These are phyloP conservation scores for Pseudogymnoascus sp. DNA, from an alignment of 2,329 filamentous ascomycete species.

Conservation along the genomic window DNA sequence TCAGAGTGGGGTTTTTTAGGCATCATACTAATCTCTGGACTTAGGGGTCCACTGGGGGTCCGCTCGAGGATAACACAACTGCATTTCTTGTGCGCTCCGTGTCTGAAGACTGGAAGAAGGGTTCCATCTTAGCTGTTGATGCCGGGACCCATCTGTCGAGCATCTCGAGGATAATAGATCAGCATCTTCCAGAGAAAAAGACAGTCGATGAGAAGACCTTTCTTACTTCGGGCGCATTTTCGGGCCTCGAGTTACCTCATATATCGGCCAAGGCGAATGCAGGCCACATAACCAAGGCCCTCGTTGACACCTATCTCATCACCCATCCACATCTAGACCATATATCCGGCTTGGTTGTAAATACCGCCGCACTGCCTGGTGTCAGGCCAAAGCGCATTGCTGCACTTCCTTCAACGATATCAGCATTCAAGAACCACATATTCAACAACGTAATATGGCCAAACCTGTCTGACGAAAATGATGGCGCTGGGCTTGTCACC, in stretches of 20 bases:
- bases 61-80: constrained; percentile 81
- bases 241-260: constrained; percentile 64
- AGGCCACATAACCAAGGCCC: constrained; percentile 65
- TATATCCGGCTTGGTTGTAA: constrained; percentile 83
- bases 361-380: constrained; percentile 78
- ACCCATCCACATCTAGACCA: constrained; percentile 98
- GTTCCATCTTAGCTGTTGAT: constrained; percentile 85
- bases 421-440: constrained; percentile 85
- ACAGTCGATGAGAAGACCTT: constrained; percentile 19
- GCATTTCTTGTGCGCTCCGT: constrained; percentile 81
- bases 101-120: constrained; percentile 68
- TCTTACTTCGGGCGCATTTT: constrained; percentile 65
- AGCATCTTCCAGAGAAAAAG: constrained; percentile 14
- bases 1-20: neutral
- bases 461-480: constrained; percentile 92
- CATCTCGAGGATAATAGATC: constrained; percentile 65
- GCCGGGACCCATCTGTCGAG: constrained; percentile 82
- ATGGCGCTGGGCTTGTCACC: constrained; percentile 83
- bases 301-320: constrained; percentile 84
- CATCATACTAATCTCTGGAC: neutral
- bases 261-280: constrained; percentile 68
- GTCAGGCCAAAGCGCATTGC: constrained; percentile 78
- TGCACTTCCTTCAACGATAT: constrained; percentile 79
- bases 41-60: constrained; percentile 83
- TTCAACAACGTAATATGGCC: constrained; percentile 99